phyloP scores from a whole-genome alignment of 2,329 filamentous ascomycete genomes.

The Claviceps spartinae region DNA sequence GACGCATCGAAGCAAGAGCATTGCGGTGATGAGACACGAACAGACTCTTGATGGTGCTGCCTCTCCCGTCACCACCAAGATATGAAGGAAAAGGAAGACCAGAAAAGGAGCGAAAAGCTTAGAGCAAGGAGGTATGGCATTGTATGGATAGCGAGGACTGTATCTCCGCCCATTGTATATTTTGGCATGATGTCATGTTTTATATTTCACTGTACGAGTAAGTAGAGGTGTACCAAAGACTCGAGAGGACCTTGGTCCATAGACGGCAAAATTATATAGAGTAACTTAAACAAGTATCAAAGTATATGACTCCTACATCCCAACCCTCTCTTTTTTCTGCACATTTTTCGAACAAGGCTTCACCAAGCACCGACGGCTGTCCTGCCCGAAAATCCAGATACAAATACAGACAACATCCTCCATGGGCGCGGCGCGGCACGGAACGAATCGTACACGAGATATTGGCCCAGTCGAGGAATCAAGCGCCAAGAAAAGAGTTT shows the following conservation, averaged over 20 bases:
- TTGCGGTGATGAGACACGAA: slow-evolving; percentile 8
- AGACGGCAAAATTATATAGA: background rate
- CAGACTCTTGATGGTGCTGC: background rate
- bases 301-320: too few species aligned
- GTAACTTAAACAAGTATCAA: too few species aligned
- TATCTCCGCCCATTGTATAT: slow-evolving; percentile 3
- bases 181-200: slow-evolving; percentile 4
- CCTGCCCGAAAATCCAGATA: too few species aligned
- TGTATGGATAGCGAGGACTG: background rate
- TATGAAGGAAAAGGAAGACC: background rate
- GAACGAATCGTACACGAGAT: too few species aligned
- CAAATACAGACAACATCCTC: too few species aligned
- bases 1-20: slow-evolving; percentile 9
- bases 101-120: background rate
- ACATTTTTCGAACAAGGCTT: too few species aligned
- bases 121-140: background rate
- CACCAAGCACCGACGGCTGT: too few species aligned
- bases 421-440: too few species aligned
- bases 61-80: background rate
- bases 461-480: too few species aligned
- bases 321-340: background rate
- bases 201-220: slow-evolving; percentile 5
- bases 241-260: background rate
- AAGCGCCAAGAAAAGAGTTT: too few species aligned
- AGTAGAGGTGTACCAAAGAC: background rate